Evolutionary conservation across 2,329 filamentous ascomycete species (phyloP).

Genomic region (Aureobasidium sp.): DNA sequence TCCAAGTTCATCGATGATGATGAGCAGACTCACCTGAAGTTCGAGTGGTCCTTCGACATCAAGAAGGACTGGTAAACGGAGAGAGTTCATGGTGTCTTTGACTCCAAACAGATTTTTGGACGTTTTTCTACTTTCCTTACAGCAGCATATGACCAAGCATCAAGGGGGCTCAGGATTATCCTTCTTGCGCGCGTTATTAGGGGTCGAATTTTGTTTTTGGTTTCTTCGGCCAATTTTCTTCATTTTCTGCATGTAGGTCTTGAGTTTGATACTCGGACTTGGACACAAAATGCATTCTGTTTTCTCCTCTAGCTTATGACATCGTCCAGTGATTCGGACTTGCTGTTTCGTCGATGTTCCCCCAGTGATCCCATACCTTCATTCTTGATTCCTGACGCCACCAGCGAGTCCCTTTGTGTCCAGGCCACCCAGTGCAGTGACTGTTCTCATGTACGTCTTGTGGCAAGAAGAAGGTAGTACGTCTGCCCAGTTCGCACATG

Average conservation of each 20-base stretch:
- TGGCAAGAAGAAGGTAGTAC: neutral
- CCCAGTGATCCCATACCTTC: neutral
- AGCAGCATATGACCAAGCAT: neutral
- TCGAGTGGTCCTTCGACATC: slow-evolving; percentile 96
- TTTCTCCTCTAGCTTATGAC: neutral
- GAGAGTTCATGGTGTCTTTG: neutral
- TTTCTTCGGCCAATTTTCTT: neutral
- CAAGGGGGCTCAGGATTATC: neutral
- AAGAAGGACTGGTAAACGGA: slow-evolving; percentile 74
- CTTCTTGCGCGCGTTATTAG: neutral
- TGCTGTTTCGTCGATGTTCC: too few relatives aligned
- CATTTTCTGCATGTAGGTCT: neutral
- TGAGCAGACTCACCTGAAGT: slow-evolving; percentile 78
- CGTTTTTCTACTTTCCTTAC: neutral
- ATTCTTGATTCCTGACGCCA: neutral
- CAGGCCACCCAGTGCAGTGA: neutral
- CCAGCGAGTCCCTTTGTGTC: neutral
- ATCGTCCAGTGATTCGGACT: too few relatives aligned
- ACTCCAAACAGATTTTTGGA: neutral
- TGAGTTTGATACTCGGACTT: slow-evolving; percentile 7
- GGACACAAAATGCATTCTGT: slow-evolving; percentile 3
- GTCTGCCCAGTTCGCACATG: too few relatives aligned
- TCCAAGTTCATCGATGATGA: slow-evolving; percentile 96
- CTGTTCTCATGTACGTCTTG: neutral
- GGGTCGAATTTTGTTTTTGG: neutral